Evolutionary conservation across 352 stramenopile species (phyloP).

Genomic region (Globisporangium megalacanthum): DNA sequence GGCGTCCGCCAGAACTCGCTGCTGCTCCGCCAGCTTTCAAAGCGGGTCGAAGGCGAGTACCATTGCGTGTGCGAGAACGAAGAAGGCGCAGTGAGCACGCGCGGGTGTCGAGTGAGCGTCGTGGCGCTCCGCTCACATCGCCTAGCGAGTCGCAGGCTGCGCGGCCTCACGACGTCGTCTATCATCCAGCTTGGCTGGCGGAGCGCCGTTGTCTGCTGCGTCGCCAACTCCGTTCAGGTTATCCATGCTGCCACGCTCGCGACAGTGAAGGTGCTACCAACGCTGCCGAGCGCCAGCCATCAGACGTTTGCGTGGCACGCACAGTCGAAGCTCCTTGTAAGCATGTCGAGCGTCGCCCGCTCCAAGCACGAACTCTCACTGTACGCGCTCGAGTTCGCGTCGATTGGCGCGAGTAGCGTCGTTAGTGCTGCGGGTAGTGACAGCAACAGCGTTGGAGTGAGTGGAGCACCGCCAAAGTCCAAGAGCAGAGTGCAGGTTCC

Average conservation of each 20-base stretch:
- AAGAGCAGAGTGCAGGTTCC: neutral
- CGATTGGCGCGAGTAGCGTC: no score
- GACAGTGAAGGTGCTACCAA: constrained; percentile 5
- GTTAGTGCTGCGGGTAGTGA: no score
- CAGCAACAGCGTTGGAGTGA: neutral
- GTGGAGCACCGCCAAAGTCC: constrained; percentile 2
- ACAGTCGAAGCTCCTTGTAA: constrained; percentile 21
- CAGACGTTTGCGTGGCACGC: constrained; percentile 16
- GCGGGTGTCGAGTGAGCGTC: constrained; percentile 27
- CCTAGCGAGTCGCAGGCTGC: constrained; percentile 22
- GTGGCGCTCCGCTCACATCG: constrained; percentile 18
- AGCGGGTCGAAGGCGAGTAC: constrained; percentile 44
- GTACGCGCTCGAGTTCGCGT: constrained; percentile 19
- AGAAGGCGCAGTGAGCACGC: constrained; percentile 33
- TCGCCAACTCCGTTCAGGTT: constrained; percentile 13
- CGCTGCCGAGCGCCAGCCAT: constrained; percentile 7
- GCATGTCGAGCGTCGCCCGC: constrained; percentile 5
- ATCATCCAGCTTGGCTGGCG: constrained; percentile 14
- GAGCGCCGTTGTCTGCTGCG: constrained; percentile 13
- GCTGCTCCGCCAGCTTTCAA: constrained; percentile 30
- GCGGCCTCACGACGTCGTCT: constrained; percentile 19
- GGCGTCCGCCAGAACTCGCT: constrained; percentile 32
- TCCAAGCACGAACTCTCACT: constrained; percentile 17
- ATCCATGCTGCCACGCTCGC: constrained; percentile 20
- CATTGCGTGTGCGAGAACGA: constrained; percentile 63